Percentiles rank a stretch among this genome's conserved stretches.
phyloP scores from a whole-genome alignment of 75 land plant genomes.

The Cryptomeria japonica region DNA sequence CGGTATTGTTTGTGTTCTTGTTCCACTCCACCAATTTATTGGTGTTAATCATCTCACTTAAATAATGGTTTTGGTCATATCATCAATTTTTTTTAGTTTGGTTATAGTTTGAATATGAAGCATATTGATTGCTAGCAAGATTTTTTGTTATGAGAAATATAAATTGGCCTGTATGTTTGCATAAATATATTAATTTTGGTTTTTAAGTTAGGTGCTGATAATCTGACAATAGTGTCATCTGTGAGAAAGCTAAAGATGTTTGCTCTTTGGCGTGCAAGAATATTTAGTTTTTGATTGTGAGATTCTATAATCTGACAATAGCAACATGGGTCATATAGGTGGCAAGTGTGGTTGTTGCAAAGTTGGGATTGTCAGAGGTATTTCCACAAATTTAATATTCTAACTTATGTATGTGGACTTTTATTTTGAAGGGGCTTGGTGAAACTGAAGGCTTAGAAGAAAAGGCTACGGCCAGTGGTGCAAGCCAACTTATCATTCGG shows the following conservation, averaged over 20 bases:
- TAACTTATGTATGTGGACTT: neutral
- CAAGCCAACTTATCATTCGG: slow-evolving; percentile 80
- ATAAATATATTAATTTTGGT: neutral
- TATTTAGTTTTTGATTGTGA: neutral
- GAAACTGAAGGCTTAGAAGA: slow-evolving; percentile 89
- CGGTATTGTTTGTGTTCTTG: neutral
- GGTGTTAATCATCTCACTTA: neutral
- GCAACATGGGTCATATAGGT: neutral
- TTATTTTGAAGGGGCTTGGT: slow-evolving; percentile 59
- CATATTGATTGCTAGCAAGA: neutral
- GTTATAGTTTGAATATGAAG: neutral
- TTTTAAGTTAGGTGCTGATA: neutral
- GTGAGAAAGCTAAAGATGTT: neutral
- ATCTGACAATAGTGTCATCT: neutral
- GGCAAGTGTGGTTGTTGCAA: neutral
- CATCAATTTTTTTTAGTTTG: neutral
- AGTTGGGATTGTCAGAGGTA: neutral
- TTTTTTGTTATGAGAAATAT: neutral
- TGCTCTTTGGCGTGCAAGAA: neutral
- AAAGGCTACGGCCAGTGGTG: slow-evolving; percentile 98
- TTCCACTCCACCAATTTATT: neutral
- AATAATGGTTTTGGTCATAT: neutral
- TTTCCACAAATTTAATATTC: neutral
- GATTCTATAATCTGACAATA: neutral
- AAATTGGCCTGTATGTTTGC: no score